Evolutionary conservation across 2,329 filamentous ascomycete genomes (phyloP).

Genomic region (Clarireedia hainanense): DNA sequence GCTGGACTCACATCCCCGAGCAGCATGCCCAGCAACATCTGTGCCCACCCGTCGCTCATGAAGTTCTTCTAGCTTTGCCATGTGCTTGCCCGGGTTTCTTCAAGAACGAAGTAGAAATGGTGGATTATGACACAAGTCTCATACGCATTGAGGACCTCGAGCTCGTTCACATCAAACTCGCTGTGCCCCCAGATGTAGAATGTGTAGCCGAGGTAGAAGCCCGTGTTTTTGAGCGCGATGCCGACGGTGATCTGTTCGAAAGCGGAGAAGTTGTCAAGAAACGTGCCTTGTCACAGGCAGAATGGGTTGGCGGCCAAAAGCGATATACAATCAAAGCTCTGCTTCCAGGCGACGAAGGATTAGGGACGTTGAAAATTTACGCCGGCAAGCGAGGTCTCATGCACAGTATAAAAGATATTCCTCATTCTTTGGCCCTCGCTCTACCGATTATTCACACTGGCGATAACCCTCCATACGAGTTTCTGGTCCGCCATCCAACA

Average conservation of each 20-base stretch:
- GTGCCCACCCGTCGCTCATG: conserved; percentile 77
- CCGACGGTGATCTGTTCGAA: conserved; percentile 88
- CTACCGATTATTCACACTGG: conserved; percentile 87
- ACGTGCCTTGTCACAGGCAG: conserved; percentile 79
- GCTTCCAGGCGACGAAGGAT: conserved; percentile 84
- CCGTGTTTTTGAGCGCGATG: conserved; percentile 68
- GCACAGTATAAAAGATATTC: conserved; percentile 95
- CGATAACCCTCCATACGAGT: conserved; percentile 90
- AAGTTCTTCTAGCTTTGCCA: conserved; percentile 78
- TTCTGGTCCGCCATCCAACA: conserved; percentile 86
- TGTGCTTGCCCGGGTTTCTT: conserved; percentile 85
- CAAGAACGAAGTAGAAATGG: conserved; percentile 68
- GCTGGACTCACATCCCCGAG: conserved; percentile 92
- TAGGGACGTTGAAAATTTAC: conserved; percentile 82
- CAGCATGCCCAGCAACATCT: conserved; percentile 86
- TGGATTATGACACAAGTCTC: conserved; percentile 85
- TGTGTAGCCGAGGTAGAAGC: conserved; percentile 89
- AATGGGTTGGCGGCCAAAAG: conserved; percentile 83
- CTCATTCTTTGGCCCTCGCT: conserved; percentile 81
- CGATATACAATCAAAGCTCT: conserved; percentile 90
- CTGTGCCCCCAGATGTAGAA: conserved; percentile 83
- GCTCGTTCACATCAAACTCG: conserved; percentile 82
- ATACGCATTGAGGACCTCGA: conserved; percentile 85
- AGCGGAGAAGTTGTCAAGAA: conserved; percentile 82
- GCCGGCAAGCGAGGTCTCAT: conserved; percentile 91